These are phyloP conservation scores for Ceratocystis alfenasii DNA, from an alignment of 2,329 filamentous ascomycete species.

Conservation along the genomic window DNA sequence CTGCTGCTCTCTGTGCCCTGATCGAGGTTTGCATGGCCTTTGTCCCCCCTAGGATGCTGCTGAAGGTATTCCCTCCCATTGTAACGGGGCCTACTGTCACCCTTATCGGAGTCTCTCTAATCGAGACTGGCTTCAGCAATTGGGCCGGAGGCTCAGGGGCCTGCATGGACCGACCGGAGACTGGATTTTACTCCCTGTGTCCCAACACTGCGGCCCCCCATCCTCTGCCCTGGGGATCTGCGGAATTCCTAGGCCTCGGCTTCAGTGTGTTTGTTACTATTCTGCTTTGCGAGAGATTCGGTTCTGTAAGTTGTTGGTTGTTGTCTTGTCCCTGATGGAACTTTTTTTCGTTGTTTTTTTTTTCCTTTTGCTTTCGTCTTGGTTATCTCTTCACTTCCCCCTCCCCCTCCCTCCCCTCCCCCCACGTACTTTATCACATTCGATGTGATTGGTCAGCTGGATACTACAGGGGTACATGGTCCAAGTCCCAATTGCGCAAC, in stretches of 20 bases:
- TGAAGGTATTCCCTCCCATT: slow-evolving; percentile 66
- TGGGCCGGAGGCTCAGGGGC: slow-evolving; percentile 65
- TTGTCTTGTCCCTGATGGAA: neutral
- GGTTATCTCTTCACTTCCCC: neutral
- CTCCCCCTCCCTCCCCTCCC: neutral
- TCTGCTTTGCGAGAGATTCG: slow-evolving; percentile 68
- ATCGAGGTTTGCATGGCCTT: slow-evolving; percentile 66
- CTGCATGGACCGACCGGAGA: slow-evolving; percentile 38
- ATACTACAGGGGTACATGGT: neutral
- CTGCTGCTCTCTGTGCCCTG: slow-evolving; percentile 50
- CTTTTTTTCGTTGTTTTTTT: neutral
- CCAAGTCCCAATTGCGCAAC: neutral
- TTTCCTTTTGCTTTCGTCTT: neutral
- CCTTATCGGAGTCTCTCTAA: slow-evolving; percentile 62
- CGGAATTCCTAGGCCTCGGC: slow-evolving; percentile 66
- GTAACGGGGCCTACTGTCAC: slow-evolving; percentile 57
- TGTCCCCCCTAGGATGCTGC: slow-evolving; percentile 54
- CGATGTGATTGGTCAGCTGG: neutral
- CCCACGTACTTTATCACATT: neutral
- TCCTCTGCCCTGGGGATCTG: slow-evolving; percentile 63
- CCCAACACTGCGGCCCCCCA: slow-evolving; percentile 57
- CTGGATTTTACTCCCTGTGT: slow-evolving; percentile 50
- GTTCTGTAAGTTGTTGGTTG: slow-evolving; percentile 33
- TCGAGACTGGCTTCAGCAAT: slow-evolving; percentile 58
- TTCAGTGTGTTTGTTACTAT: slow-evolving; percentile 73